These are phyloP conservation scores for Ensete glaucum DNA, from an alignment of 176 grass and related monocot species.

Conservation along the genomic window DNA sequence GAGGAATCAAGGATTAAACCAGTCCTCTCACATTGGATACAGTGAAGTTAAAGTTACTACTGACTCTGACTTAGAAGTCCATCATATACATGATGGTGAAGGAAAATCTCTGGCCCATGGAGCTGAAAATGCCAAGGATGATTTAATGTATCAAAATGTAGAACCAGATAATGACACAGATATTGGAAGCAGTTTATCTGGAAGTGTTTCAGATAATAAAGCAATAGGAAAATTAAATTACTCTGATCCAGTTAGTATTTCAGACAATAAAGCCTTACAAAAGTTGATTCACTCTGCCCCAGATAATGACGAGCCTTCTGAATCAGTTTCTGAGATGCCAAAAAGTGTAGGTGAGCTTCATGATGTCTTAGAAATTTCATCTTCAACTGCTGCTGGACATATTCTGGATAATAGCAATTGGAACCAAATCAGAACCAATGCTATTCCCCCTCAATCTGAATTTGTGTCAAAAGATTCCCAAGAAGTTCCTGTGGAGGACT, in stretches of 20 bases:
- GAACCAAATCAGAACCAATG: conserved; percentile 20
- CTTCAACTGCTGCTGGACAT: conserved; percentile 8
- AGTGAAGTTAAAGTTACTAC: conserved; percentile 49
- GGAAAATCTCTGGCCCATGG: conserved; percentile 22
- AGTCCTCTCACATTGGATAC: conserved; percentile 31
- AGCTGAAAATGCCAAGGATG: conserved; percentile 16
- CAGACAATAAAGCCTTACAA: conserved; percentile 19
- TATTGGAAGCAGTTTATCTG: background rate
- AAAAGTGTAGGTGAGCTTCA: background rate
- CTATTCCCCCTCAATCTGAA: conserved; percentile 13
- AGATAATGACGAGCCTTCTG: conserved; percentile 26
- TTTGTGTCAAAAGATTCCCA: conserved; percentile 9
- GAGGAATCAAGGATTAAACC: conserved; percentile 14
- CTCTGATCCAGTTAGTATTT: background rate
- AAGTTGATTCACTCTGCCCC: conserved; percentile 11
- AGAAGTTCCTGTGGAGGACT: conserved; percentile 23
- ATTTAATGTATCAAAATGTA: conserved; percentile 1
- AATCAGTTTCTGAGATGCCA: conserved; percentile 21
- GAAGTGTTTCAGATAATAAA: conserved; percentile 6
- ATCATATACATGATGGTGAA: conserved; percentile 32
- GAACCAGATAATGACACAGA: background rate
- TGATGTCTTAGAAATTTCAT: conserved; percentile 6
- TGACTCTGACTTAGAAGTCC: conserved; percentile 47
- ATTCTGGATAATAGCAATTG: conserved; percentile 20
- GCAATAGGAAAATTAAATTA: conserved; percentile 8